These are phyloP conservation scores for Rugosomyces carneus DNA, from an alignment of 1,284 basidiomycete genomes.

Conservation along the genomic window DNA sequence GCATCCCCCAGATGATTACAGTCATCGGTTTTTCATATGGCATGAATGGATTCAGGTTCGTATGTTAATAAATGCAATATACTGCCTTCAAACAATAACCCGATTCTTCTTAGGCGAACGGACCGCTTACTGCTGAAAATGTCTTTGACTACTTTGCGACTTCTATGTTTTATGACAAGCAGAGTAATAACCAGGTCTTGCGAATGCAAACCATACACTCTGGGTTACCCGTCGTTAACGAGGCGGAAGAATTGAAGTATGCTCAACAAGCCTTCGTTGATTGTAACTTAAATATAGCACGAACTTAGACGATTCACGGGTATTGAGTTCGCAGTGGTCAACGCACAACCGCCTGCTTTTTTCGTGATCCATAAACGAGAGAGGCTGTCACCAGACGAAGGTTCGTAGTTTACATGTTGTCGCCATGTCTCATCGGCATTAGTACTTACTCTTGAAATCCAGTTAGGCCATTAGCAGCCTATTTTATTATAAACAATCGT, in stretches of 20 bases:
- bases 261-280: conserved; percentile 16
- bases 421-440: background rate
- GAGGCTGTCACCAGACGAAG: conserved; percentile 72
- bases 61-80: conserved; percentile 17
- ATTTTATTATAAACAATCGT: conserved; percentile 80
- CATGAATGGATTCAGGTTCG: conserved; percentile 76
- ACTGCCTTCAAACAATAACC: background rate
- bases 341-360: conserved; percentile 68
- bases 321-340: conserved; percentile 76
- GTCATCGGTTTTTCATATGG: conserved; percentile 78
- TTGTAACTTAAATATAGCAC: conserved; percentile 1
- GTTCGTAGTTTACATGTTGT: conserved; percentile 36
- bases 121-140: conserved; percentile 66
- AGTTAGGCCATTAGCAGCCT: conserved; percentile 73
- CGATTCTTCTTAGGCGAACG: conserved; percentile 49
- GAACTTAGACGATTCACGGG: conserved; percentile 68
- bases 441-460: conserved; percentile 4
- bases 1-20: conserved; percentile 74
- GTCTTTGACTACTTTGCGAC: conserved; percentile 82
- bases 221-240: conserved; percentile 61
- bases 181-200: conserved; percentile 82
- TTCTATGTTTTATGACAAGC: conserved; percentile 87
- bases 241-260: conserved; percentile 76
- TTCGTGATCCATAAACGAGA: conserved; percentile 86
- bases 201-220: conserved; percentile 87